A percentile compares a stretch with the other conserved stretches of the same genome.
Evolutionary conservation across 805 yeast genomes (phyloP).

Genomic region (Kazachstania bromeliacearum): DNA sequence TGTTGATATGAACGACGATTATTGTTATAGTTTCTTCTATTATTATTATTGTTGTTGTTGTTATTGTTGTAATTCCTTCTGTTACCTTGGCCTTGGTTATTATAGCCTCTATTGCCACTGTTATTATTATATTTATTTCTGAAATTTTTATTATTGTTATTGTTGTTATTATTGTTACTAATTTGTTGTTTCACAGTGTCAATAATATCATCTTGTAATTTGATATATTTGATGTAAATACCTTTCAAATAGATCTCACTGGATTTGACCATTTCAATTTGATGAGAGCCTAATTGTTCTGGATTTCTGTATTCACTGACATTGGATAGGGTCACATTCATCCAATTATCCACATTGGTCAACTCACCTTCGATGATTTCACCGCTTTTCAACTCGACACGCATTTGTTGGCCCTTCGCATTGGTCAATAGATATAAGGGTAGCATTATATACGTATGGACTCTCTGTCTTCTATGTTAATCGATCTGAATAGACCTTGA

Average conservation of each 20-base stretch:
- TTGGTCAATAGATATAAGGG: constrained; percentile 87
- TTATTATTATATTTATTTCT: constrained; percentile 28
- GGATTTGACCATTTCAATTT: constrained; percentile 46
- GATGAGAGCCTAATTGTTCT: constrained; percentile 1
- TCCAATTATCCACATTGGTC: constrained; percentile 85
- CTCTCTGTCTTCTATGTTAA: no score
- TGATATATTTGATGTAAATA: constrained; percentile 66
- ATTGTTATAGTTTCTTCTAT: constrained; percentile 7
- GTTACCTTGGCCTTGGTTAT: constrained; percentile 3
- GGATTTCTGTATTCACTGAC: constrained; percentile 47
- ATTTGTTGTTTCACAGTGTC: constrained; percentile 65
- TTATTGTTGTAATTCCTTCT: constrained; percentile 26
- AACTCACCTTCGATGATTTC: constrained; percentile 80
- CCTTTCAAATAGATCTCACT: constrained; percentile 80
- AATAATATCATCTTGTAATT: constrained; percentile 68
- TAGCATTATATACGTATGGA: constrained; percentile 40
- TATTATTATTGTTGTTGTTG: constrained; percentile 21
- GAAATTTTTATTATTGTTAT: constrained; percentile 24
- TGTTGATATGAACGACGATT: constrained; percentile 6
- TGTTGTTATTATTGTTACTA: constrained; percentile 37
- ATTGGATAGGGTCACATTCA: constrained; percentile 79
- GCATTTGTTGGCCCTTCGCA: constrained; percentile 78
- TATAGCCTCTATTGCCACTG: constrained; percentile 17
- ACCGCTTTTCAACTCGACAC: constrained; percentile 86
- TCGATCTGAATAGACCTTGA: no score